Evolutionary conservation across 2,329 filamentous ascomycete species (phyloP), one percentile per base, ranked within the genome.

Genomic region (Alternaria gaisen): DNA sequence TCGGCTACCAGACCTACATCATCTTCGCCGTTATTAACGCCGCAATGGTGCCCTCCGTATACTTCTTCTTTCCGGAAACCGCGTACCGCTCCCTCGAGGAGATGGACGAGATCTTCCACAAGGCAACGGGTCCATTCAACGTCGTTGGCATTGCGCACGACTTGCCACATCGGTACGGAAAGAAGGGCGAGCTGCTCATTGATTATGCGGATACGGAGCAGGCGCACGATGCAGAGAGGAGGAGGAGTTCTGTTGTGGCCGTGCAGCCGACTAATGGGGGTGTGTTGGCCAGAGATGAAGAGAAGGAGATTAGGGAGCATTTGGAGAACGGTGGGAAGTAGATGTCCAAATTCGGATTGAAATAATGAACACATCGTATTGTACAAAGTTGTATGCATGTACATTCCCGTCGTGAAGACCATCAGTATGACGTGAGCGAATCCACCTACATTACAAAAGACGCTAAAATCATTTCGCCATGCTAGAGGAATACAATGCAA

Each of bases 11-110:
- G 61, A 87, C 85, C 3, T 88, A 87, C 70, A 82, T 86, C 51
- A 84, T 86, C 64, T 86, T 86, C 61, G 84, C 83, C 26, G 83
- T 84, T 38, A 87, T 83, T 63, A 87, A 87, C 70, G 84, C 83
- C 16, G 79, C 80, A 66, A 86, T 86, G 69, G 80, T 87, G 18
- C 85, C 86, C 0, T 80, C 83, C 8, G 83, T 85, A 48, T 88
- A 87, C 77, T 85, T 87, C 77, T 87, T 88, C 80, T 88, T 86
- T 72, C 86, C 86, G 0, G 86, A 88, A 69, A 88, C 86, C 3
- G 85, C 85, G 10, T 83, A 83, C 57, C 82, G 68, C 41, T 77
- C 75, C 4, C 66, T 77, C 4, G 74, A 77, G 46, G 74, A 77
- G 51, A 77, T 77, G 72, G 89, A 92, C 70, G 83, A 86, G 58